Evolutionary conservation across 1,139 yeast genomes (phyloP), one percentile per base, ranked within the genome.

Genomic region (Saccharomyces hybrid): DNA sequence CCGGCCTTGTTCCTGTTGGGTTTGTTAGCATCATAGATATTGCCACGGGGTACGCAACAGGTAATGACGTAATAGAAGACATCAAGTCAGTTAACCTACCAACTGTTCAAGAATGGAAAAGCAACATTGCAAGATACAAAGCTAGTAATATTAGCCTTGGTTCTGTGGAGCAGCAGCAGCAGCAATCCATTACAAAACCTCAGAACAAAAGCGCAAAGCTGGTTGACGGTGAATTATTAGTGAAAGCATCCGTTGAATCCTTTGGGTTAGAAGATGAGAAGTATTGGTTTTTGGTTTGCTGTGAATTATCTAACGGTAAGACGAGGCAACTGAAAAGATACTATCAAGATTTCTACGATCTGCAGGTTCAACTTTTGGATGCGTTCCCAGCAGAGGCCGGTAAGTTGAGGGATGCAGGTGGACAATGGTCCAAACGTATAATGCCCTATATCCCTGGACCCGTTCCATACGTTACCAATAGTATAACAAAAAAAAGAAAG

Each of bases 401-500:
- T 5, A 84, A 90, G 62, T 56, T 71, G 16, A 64, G 72, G 50
- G 83, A 85, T 50, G 58, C 62, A 2, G 63, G 63, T 32, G 73
- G 73, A 1, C 67, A 68, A 47, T 89, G 86, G 70, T 82, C 82
- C 61, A 78, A 78, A 49, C 80, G 99, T 60, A 86, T 86, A 44
- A 78, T 93, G 57, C 99, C 99, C 4, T 89, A 87, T 60, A 91
- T 95, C 67, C 99, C 99, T 0, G 99, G 99, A 1, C 99, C 99
- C 1, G 78, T 93, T 52, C 86, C 95, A 50, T 88, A 88, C 67
- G 97, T 93, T 52, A 90, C 91, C 59, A 98, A 91, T 67, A 81
- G 86, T 52, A 86, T 91, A 54, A 87, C 97, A 14, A 84, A 86
- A 63, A 86, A 88, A 68, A 80, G 99, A 64, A 78, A 93, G 61